Evolutionary conservation across 106 monocot genomes (phyloP).

Genomic region (Platanthera zijinensis): DNA sequence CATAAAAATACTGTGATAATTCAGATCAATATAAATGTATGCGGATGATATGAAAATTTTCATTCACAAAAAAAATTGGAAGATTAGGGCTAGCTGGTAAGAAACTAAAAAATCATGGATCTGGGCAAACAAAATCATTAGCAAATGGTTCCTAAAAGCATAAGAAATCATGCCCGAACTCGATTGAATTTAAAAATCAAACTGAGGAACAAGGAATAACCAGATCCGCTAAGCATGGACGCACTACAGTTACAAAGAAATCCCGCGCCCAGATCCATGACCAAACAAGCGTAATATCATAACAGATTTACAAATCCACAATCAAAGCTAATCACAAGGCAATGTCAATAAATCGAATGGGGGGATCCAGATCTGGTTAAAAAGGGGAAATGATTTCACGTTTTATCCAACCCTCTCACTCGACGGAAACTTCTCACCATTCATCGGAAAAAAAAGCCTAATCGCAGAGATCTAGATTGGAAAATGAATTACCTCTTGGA

Average conservation of each 20-base stretch:
- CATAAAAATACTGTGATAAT: too few species aligned
- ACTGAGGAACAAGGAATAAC: background rate
- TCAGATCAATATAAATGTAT: too few species aligned
- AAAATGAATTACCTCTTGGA: background rate
- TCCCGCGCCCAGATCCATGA: background rate
- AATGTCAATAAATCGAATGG: background rate
- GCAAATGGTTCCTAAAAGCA: background rate
- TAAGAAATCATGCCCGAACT: background rate
- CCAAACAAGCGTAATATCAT: background rate
- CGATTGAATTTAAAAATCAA: background rate
- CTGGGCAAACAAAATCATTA: background rate
- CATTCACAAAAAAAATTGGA: too few species aligned
- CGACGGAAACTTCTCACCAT: background rate
- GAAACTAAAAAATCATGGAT: background rate
- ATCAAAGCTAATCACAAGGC: background rate
- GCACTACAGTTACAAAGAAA: background rate
- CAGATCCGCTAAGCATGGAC: background rate
- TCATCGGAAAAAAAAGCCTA: background rate
- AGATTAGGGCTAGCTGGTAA: too few species aligned
- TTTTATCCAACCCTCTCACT: background rate
- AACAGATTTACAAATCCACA: background rate
- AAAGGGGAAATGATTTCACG: background rate
- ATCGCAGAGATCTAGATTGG: background rate
- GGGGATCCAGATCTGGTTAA: background rate
- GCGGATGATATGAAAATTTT: too few species aligned